Base-by-base conservation (phyloP, 345 rosid species). In the Boechera divaricarpa region DNA sequence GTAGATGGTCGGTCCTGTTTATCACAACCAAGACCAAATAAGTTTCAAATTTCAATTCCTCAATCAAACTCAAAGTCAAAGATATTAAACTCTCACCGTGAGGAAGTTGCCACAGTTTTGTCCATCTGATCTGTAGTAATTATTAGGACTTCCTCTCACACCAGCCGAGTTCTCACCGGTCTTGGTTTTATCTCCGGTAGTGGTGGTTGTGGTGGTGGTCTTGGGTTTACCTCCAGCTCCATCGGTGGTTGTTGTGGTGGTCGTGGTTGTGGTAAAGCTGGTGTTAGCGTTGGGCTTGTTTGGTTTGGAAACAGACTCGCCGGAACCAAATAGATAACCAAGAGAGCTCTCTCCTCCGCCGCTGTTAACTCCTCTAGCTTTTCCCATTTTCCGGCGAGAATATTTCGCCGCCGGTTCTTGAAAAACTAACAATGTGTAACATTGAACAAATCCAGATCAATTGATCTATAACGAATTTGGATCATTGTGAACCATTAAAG, bases 341-440 rank as follows among this genome's bases (percentile, higher is more conserved):
- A 91, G 77, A 47, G 97, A 94, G 79, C 98, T 94, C 80, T 88
- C 94, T 26, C 98, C 98, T 1, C 96, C 96, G 7, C 96, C 97
- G 60, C 86, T 79, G 80, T 94, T 88, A 7, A 89, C 80, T 76
- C 97, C 98, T 69, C 94, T 78, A 39, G 81, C 81, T 78, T 59
- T 90, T 59, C 98, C 96, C 98, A 94, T 75, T 69, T 28, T 5
- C 82, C 70, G 59, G 64, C 69, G 52, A 70, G 68, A 28, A 29
- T 2, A 60, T 12, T 60, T 56, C 47, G 38, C 79, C 79, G 70
- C 10, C 21, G 29, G 21, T 53, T 13, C 42, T 61, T 59, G 35
- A 61, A 44, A 45, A 45, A 13, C 60, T 36, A 55, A 70, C 65
- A 70, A 70, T 77, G 64, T 41, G 70, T 55, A 5, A 64, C 70